Evolutionary conservation across 257 asterid genomes (phyloP).

Genomic region (Solanum chmielewskii): DNA sequence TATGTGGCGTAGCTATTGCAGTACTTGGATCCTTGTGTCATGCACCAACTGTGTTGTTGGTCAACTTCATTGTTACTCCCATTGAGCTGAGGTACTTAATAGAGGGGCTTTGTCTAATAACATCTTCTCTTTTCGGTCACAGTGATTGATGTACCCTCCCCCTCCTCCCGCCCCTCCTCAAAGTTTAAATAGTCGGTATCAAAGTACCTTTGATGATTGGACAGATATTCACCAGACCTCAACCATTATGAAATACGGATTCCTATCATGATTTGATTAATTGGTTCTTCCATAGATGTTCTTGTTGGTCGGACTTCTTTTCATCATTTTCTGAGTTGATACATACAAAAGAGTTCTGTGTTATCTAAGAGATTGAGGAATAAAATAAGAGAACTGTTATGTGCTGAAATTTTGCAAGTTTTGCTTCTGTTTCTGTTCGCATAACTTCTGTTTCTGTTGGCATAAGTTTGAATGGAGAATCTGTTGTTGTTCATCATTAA

Average conservation of each 20-base stretch:
- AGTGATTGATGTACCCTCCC: neutral
- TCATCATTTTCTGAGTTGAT: neutral
- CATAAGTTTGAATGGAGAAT: neutral
- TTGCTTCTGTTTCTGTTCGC: neutral
- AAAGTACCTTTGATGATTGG: neutral
- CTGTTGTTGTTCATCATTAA: neutral
- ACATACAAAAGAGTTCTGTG: neutral
- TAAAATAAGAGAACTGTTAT: neutral
- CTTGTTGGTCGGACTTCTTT: neutral
- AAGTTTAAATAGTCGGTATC: neutral
- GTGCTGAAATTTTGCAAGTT: neutral
- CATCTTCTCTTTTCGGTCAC: neutral
- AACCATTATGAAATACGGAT: neutral
- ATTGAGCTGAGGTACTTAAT: constrained; percentile 57
- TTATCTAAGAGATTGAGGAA: neutral
- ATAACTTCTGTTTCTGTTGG: neutral
- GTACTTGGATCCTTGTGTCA: constrained; percentile 59
- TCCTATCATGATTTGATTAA: neutral
- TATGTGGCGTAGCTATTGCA: constrained; percentile 78
- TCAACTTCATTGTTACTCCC: constrained; percentile 81
- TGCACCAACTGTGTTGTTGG: constrained; percentile 90
- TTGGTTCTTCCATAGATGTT: neutral
- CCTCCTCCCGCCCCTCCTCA: neutral
- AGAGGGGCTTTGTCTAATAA: neutral
- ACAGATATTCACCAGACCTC: neutral